Evolutionary conservation across 345 rosid genomes (phyloP).

Genomic region (Odontarrhena argentea): DNA sequence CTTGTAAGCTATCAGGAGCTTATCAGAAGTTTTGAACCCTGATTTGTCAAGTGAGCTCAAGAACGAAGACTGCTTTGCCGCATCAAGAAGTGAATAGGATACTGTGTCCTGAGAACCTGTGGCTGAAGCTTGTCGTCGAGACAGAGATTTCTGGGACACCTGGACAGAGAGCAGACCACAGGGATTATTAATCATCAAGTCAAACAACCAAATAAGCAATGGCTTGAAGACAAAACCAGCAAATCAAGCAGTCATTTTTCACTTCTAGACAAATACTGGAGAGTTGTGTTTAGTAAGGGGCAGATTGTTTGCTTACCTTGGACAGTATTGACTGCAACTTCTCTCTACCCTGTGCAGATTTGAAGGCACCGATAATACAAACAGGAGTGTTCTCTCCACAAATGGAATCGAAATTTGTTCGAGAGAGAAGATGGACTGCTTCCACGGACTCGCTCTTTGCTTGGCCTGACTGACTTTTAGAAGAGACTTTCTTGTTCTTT

Average conservation of each 20-base stretch:
- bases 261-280: neutral
- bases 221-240: neutral
- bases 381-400: slow-evolving; percentile 77
- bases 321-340: slow-evolving; percentile 61
- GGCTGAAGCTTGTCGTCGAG: slow-evolving; percentile 57
- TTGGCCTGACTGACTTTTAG: slow-evolving; percentile 46
- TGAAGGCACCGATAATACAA: slow-evolving; percentile 81
- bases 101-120: slow-evolving; percentile 50
- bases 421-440: slow-evolving; percentile 53
- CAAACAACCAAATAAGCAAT: neutral
- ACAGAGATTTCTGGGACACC: slow-evolving; percentile 77
- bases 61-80: slow-evolving; percentile 60
- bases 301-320: slow-evolving; percentile 45
- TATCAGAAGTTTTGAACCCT: slow-evolving; percentile 59
- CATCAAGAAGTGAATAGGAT: slow-evolving; percentile 70
- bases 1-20: slow-evolving; percentile 69
- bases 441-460: slow-evolving; percentile 43
- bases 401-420: slow-evolving; percentile 54
- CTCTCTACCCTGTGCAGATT: slow-evolving; percentile 61
- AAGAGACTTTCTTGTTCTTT: slow-evolving; percentile 65
- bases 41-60: slow-evolving; percentile 62
- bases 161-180: slow-evolving; percentile 32
- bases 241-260: neutral
- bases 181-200: slow-evolving; percentile 18
- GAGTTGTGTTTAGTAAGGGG: neutral